Base-by-base conservation (phyloP, 495 filamentous ascomycete genomes). In the Thermothielavioides terrestris region DNA sequence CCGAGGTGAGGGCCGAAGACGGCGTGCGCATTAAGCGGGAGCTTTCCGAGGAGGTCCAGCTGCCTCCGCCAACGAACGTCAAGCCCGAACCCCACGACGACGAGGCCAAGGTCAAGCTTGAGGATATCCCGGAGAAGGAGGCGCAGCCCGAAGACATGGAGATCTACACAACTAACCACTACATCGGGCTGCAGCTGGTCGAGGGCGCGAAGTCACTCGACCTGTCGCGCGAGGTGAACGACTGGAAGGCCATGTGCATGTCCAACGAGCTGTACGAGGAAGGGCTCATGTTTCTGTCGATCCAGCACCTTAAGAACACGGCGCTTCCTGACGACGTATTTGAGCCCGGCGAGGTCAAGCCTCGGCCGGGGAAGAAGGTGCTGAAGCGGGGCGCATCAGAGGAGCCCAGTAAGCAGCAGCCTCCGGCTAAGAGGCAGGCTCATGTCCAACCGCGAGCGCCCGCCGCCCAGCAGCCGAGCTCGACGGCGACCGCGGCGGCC, bases 241-340 rank as follows among this genome's bases (percentile, higher is more conserved):
- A 83, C 17, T 94, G 91, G 73, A 88, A 83, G 68, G 67, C 76
- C 20, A 74, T 76, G 36, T 89, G 86, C 62, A 78, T 69, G 21
- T 72, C 72, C 17, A 84, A 83, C 78, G 65, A 78, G 25, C 77
- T 78, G 22, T 92, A 82, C 60, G 69, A 88, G 1, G 44, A 54
- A 12, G 57, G 60, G 10, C 48, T 67, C 48, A 84, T 83, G 58
- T 84, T 79, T 31, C 62, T 95, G 26, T 76, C 78, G 7, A 77
- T 94, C 38, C 79, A 80, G 26, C 83, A 89, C 66, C 79, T 86
- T 43, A 78, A 84, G 65, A 94, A 83, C 63, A 87, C 82, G 58
- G 85, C 88, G 60, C 74, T 98, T 17, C 94, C 92, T 17, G 80
- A 83, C 44, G 89, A 98, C 64, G 82, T 97, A 1, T 98, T 98